Evolutionary conservation across 106 monocot genomes (phyloP), one percentile per base, ranked within the genome.

Genomic region (Agapanthus africanus): DNA sequence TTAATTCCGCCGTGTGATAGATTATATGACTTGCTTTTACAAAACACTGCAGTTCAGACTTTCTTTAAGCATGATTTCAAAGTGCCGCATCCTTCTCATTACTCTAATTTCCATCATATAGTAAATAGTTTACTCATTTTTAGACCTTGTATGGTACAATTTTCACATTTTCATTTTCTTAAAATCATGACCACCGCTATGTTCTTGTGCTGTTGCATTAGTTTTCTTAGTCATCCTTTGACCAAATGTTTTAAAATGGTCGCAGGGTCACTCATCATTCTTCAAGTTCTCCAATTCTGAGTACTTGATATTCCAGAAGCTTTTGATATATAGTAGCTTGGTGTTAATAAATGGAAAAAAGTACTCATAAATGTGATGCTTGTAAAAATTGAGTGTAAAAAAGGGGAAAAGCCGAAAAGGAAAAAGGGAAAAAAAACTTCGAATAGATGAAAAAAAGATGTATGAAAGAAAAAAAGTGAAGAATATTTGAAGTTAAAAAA

Each of bases 181-280:
- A 2, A 36, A 61, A 35, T 61, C 35, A 35, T 35, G 61, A 61
- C 5, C 4, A 30, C 11, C 18, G 10, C 1, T 30, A 11, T 56
- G 28, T 11, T 56, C 8, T 7, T 56, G n/a, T 8, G 9, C 36
- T 61, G 61, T 36, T 61, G 35, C 35, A 61, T 33, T 23, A 57
- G 4, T 35, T 36, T 61, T 61, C 36, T 36, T 14, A 67, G 44
- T 67, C 38, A 67, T 44, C 46, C 16, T 34, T 47, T 42, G 47
- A 47, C 33, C 21, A 16, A 9, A 13, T 52, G 15, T 52, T 21
- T 73, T 73, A 54, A 46, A 50, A 52, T 65, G 73, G 32, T 73
- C 61, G 65, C 73, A 73, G 73, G 73, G 73, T 54, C 52, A 54
- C 37, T 73, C 65, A 65, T 73, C 73, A 73, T 6, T 73, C 52